Percentiles rank a stretch among this genome's conserved stretches.
phyloP scores from a whole-genome alignment of 164 flowering plant genomes.

The Tetracentron sinense region DNA sequence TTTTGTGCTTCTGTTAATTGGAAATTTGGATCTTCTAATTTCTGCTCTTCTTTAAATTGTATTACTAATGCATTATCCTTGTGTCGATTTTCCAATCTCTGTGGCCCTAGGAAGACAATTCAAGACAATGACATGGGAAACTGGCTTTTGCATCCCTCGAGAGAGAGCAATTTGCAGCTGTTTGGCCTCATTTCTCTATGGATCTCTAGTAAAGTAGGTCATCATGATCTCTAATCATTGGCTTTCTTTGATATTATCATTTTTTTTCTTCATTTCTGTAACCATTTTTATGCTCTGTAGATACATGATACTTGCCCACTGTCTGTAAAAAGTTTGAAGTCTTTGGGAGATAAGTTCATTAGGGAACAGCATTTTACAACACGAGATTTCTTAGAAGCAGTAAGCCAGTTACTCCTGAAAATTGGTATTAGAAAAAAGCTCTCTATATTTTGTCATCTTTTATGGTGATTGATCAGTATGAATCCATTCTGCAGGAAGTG shows the following conservation, averaged over 20 bases:
- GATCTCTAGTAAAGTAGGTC: slow-evolving; percentile 66
- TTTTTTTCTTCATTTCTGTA: not conserved
- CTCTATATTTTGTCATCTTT: not conserved
- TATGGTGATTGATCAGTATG: slow-evolving; percentile 7
- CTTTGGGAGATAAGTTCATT: slow-evolving; percentile 48
- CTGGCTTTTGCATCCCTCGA: slow-evolving; percentile 64
- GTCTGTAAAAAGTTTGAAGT: slow-evolving; percentile 50
- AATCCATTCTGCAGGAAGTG: slow-evolving; percentile 50
- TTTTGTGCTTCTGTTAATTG: not conserved
- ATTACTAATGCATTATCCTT: not conserved
- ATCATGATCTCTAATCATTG: not conserved
- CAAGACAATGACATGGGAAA: slow-evolving; percentile 16
- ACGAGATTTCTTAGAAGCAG: slow-evolving; percentile 68
- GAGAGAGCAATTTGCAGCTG: slow-evolving; percentile 68
- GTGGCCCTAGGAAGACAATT: slow-evolving; percentile 6
- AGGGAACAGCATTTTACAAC: slow-evolving; percentile 68
- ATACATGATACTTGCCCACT: slow-evolving; percentile 53
- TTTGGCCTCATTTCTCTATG: slow-evolving; percentile 69
- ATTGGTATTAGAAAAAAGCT: not conserved
- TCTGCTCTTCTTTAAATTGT: not conserved
- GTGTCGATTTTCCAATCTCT: not conserved
- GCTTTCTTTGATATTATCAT: not conserved
- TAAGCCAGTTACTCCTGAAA: slow-evolving; percentile 23
- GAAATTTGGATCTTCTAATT: not conserved
- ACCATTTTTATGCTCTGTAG: slow-evolving; percentile 25